Base-by-base conservation (phyloP, 306 rosid genomes). In the Cyamopsis tetragonoloba region DNA sequence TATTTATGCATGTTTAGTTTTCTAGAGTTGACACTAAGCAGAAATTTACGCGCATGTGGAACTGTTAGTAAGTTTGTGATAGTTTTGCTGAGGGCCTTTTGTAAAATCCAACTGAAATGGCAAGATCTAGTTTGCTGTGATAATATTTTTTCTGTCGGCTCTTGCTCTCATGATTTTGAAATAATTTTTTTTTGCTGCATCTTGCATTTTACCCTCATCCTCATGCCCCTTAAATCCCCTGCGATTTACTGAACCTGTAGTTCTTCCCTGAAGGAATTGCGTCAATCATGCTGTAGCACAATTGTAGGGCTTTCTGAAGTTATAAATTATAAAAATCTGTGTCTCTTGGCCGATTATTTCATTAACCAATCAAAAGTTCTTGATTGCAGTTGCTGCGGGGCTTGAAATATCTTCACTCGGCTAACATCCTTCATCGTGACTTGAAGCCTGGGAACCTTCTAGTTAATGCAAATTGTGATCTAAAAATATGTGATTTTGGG, bases 381-480 rank as follows among this genome's bases (percentile, higher is more conserved):
- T 42, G 6, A 17, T 34, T 73, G 80, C 89, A 92, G 98, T 76
- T 92, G 89, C 98, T 92, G 56, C 85, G 95, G 61, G 98, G 98
- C 62, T 76, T 92, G 57, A 87, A 87, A 78, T 92, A 92, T 79
- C 91, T 92, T 32, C 98, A 92, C 71, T 92, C 98, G 4, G 98
- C 98, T 17, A 92, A 89, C 84, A 89, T 92, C 63, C 92, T 92
- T 57, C 98, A 92, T 54, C 95, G 96, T 26, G 98, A 92, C 81
- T 66, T 92, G 77, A 92, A 92, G 81, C 98, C 98, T 27, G 95
- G 98, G 32, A 92, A 92, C 81, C 98, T 92, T 51, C 88, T 92
- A 48, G 80, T 92, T 53, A 92, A 89, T 46, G 98, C 96, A 22
- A 92, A 92, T 69, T 92, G 96, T 78, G 98, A 89, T 79, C 83